Evolutionary conservation across 2,329 filamentous ascomycete genomes (phyloP).

Genomic region (Magnaporthiopsis incrustans): DNA sequence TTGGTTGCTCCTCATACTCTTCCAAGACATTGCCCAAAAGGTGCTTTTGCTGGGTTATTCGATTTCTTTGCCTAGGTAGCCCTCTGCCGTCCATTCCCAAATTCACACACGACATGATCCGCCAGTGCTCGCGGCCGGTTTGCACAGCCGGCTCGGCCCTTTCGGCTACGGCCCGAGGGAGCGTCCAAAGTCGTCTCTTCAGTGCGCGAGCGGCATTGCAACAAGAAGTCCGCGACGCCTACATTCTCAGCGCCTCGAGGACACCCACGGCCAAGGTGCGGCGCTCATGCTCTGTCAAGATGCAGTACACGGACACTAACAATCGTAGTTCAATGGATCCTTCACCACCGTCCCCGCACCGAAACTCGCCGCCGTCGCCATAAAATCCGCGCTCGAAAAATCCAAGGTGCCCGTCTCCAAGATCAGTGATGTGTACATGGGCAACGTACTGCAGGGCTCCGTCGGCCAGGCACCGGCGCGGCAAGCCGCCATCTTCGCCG

Average conservation of each 20-base stretch:
- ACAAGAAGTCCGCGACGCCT: conserved; percentile 78
- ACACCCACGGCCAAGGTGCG: conserved; percentile 85
- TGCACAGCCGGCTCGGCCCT: conserved; percentile 7
- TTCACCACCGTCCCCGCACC: conserved; percentile 77
- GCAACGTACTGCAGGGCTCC: conserved; percentile 79
- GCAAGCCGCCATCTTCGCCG: conserved; percentile 84
- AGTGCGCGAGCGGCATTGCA: conserved; percentile 23
- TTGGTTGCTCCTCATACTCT: not conserved
- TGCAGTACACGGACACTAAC: not conserved
- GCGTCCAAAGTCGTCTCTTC: conserved; percentile 31
- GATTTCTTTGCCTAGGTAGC: too few relatives aligned
- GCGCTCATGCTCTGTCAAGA: conserved; percentile 7
- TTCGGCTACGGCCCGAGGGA: conserved; percentile 2
- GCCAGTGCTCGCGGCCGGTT: conserved; percentile 5
- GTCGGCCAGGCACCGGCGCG: conserved; percentile 87
- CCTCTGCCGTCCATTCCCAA: not conserved
- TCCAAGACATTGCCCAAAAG: not conserved
- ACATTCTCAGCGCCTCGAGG: conserved; percentile 83
- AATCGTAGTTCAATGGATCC: conserved; percentile 78
- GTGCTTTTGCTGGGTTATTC: not conserved
- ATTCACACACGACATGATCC: conserved; percentile 2
- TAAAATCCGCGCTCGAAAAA: conserved; percentile 83
- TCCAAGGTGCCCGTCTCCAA: conserved; percentile 72
- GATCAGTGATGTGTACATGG: conserved; percentile 94
- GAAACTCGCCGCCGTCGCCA: conserved; percentile 82